phyloP scores from a whole-genome alignment of 1,139 yeast species.

The Pichia sp. region DNA sequence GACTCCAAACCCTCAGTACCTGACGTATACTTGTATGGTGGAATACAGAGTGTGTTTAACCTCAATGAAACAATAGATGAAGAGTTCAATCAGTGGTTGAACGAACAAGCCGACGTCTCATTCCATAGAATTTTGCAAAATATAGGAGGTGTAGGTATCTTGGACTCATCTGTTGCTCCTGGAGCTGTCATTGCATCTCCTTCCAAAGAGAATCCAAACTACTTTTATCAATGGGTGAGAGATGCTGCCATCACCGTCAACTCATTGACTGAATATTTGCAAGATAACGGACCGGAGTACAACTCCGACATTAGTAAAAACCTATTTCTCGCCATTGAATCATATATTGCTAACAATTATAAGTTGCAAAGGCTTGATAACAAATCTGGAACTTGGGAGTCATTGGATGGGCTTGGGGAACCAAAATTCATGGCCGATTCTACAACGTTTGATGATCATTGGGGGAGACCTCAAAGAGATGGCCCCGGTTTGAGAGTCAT shows the following conservation, averaged over 20 bases:
- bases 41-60: constrained; percentile 6
- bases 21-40: constrained; percentile 1
- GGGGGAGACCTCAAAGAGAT: constrained; percentile 98
- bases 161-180: constrained; percentile 36
- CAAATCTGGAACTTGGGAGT: constrained; percentile 57
- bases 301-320: constrained; percentile 25
- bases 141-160: constrained; percentile 45
- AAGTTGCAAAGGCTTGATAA: constrained; percentile 60
- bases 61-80: constrained; percentile 11
- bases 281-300: constrained; percentile 30
- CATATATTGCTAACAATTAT: constrained; percentile 53
- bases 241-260: constrained; percentile 82
- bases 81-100: constrained; percentile 55
- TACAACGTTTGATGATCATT: constrained; percentile 48
- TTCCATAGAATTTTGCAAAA: constrained; percentile 52
- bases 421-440: constrained; percentile 76
- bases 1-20: not conserved
- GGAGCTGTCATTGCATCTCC: constrained; percentile 89
- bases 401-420: constrained; percentile 67
- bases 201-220: constrained; percentile 60
- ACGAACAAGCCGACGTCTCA: constrained; percentile 41
- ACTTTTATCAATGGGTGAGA: constrained; percentile 85
- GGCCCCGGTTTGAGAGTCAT: constrained; percentile 84
- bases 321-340: constrained; percentile 38
- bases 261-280: constrained; percentile 50